Percentiles rank a stretch among this genome's conserved stretches.
phyloP scores from a whole-genome alignment of 2,329 filamentous ascomycete species.

The Colletotrichum karsti region DNA sequence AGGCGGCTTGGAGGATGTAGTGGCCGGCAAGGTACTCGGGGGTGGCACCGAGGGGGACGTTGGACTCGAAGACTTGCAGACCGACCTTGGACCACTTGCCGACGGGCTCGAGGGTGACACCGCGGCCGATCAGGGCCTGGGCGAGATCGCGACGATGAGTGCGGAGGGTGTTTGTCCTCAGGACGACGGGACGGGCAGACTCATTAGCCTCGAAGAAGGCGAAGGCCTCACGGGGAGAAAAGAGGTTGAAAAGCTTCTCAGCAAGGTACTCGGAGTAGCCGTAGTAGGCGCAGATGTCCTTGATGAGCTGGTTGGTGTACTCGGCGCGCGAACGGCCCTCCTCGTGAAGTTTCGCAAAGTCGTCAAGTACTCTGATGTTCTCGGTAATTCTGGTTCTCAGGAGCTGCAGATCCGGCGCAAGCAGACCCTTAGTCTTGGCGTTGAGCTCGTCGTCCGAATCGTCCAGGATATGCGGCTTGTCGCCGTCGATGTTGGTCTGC shows the following conservation, averaged over 20 bases:
- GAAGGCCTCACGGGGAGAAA: conserved; percentile 92
- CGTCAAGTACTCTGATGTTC: conserved; percentile 88
- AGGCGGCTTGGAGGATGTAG: conserved; percentile 97
- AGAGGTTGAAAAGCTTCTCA: conserved; percentile 93
- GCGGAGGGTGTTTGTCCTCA: conserved; percentile 94
- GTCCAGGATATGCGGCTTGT: conserved; percentile 72
- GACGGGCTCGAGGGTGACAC: conserved; percentile 94
- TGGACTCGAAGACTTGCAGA: conserved; percentile 93
- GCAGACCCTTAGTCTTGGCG: conserved; percentile 66
- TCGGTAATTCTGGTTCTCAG: conserved; percentile 91
- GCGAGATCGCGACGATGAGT: conserved; percentile 82
- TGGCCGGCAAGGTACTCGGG: conserved; percentile 97
- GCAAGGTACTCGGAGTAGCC: conserved; percentile 95
- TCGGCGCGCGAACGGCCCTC: conserved; percentile 84
- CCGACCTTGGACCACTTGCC: conserved; percentile 99
- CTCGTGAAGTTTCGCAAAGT: conserved; percentile 84
- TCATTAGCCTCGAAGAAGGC: conserved; percentile 99
- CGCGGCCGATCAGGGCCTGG: conserved; percentile 93
- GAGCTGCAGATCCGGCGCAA: conserved; percentile 91
- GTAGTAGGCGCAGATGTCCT: conserved; percentile 96
- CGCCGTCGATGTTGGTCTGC: conserved; percentile 92
- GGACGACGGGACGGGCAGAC: conserved; percentile 89
- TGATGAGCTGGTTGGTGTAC: conserved; percentile 85
- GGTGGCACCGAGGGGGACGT: conserved; percentile 86
- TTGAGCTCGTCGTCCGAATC: conserved; percentile 68